phyloP scores from a whole-genome alignment of 148 eudicot species.

The Camellia lanceoleosa region DNA sequence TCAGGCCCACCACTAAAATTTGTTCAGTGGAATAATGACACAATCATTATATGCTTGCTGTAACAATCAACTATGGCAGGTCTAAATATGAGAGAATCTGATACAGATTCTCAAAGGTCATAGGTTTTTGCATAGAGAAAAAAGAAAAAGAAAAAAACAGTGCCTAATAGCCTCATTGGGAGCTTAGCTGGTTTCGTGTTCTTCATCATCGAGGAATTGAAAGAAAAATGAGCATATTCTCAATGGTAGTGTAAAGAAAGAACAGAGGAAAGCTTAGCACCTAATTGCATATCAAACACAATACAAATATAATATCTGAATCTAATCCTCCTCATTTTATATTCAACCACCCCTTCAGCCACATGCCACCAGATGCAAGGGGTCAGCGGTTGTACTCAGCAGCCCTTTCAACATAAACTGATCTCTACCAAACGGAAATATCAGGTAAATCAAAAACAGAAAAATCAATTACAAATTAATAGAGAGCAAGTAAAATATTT shows the following conservation, averaged over 20 bases:
- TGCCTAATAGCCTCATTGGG: background rate
- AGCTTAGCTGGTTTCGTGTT: background rate
- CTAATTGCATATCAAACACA: conserved; percentile 1
- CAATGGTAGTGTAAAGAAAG: background rate
- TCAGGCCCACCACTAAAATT: background rate
- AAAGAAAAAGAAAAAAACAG: background rate
- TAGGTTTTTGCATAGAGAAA: background rate
- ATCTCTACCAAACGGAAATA: background rate
- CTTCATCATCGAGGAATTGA: background rate
- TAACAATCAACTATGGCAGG: background rate
- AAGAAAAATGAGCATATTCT: background rate
- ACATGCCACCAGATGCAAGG: no score
- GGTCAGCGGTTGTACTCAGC: background rate
- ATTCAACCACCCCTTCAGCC: background rate
- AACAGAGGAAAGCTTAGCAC: conserved; percentile 1
- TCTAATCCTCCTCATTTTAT: background rate
- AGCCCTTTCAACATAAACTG: background rate
- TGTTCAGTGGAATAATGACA: background rate
- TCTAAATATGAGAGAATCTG: background rate
- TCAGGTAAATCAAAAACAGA: no score
- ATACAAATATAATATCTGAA: background rate
- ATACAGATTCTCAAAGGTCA: background rate
- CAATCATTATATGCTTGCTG: background rate
- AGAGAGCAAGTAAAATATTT: no score
- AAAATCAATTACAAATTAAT: no score